Evolutionary conservation across 2,329 filamentous ascomycete species (phyloP).

Genomic region (Colletotrichum sansevieriae): DNA sequence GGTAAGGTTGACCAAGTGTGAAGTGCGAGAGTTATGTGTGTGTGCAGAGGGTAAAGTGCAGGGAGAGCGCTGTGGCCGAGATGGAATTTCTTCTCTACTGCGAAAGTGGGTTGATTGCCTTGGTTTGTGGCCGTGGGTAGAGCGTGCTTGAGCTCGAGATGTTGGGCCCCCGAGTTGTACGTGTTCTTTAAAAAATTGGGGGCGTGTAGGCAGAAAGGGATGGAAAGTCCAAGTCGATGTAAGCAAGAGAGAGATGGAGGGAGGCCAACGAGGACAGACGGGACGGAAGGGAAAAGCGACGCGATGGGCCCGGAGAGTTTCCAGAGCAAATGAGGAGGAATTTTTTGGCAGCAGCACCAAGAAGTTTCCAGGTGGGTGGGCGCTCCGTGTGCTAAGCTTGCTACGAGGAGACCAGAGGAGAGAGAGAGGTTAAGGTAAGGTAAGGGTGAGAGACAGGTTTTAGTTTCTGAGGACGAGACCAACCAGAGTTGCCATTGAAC

Average conservation of each 20-base stretch:
- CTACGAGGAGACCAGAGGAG: too few relatives aligned
- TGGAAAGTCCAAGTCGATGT: neutral
- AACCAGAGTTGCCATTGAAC: constrained; percentile 36
- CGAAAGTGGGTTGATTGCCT: constrained; percentile 1
- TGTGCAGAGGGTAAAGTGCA: neutral
- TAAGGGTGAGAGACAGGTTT: constrained; percentile 46
- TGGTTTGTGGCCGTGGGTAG: neutral
- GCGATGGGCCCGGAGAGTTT: constrained; percentile 21
- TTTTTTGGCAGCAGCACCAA: constrained; percentile 10
- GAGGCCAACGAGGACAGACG: neutral
- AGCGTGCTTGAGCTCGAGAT: neutral
- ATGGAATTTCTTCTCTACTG: neutral
- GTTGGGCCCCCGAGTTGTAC: neutral
- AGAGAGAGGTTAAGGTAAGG: constrained; percentile 3
- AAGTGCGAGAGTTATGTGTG: neutral
- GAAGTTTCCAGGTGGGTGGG: constrained; percentile 7
- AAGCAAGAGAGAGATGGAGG: neutral
- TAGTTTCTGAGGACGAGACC: constrained; percentile 47
- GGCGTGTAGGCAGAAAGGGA: constrained; percentile 4
- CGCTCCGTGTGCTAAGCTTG: neutral
- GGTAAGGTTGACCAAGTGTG: constrained; percentile 13
- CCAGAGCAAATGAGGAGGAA: constrained; percentile 16
- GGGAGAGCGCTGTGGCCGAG: neutral
- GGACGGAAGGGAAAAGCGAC: neutral
- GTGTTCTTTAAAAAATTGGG: constrained; percentile 3